phyloP scores from a whole-genome alignment of 768 basidiomycete genomes.

The Panaeolus cyanescens region DNA sequence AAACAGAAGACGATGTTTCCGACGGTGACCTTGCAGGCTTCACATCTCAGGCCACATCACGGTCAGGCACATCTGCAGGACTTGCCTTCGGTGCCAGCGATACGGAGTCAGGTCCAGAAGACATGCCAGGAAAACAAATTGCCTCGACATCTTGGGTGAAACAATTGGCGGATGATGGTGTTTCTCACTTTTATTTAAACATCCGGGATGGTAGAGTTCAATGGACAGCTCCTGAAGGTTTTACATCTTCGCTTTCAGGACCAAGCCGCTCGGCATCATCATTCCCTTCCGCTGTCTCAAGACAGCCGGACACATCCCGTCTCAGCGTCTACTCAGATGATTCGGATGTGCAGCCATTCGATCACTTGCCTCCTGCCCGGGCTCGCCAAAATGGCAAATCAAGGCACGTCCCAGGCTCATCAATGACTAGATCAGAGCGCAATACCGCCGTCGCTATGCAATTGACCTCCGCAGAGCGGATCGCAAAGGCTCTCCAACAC shows the following conservation, averaged over 20 bases:
- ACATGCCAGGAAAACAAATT: conserved; percentile 50
- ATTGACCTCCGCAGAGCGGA: conserved; percentile 66
- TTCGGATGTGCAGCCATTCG: conserved; percentile 66
- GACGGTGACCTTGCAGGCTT: conserved; percentile 65
- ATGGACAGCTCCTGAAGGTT: conserved; percentile 65
- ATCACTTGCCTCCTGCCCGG: conserved; percentile 27
- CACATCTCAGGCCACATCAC: conserved; percentile 57
- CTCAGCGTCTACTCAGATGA: conserved; percentile 79
- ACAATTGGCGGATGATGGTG: conserved; percentile 79
- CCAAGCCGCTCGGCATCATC: conserved; percentile 16
- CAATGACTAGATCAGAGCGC: conserved; percentile 12
- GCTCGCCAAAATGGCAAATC: conserved; percentile 29
- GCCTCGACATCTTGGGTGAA: conserved; percentile 85
- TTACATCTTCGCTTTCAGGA: conserved; percentile 13
- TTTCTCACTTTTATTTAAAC: conserved; percentile 81
- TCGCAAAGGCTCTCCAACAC: conserved; percentile 67
- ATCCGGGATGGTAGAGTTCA: conserved; percentile 64
- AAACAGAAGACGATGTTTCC: conserved; percentile 64
- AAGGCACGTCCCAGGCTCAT: conserved; percentile 4
- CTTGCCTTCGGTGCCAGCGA: conserved; percentile 46
- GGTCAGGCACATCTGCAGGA: conserved; percentile 54
- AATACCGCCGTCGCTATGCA: conserved; percentile 34
- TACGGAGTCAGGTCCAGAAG: conserved; percentile 36
- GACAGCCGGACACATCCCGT: conserved; percentile 39
- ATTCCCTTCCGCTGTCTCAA: conserved; percentile 25